phyloP scores from a whole-genome alignment of 2,329 filamentous ascomycete species.

The Alternaria atra region DNA sequence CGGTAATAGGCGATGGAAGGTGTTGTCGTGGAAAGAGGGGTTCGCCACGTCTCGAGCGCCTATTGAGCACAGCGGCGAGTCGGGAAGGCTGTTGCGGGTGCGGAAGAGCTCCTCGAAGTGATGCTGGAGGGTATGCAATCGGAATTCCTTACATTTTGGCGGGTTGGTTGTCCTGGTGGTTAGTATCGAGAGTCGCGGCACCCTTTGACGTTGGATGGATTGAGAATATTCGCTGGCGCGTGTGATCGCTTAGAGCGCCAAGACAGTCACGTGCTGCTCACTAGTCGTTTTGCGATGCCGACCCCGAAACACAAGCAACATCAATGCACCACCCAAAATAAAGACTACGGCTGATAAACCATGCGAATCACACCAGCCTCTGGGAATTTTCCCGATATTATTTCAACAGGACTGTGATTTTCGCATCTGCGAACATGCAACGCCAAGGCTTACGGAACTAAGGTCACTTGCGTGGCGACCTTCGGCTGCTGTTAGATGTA shows the following conservation, averaged over 20 bases:
- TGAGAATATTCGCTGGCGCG: slow-evolving; percentile 15
- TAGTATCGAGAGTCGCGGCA: slow-evolving; percentile 17
- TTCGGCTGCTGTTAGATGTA: not conserved
- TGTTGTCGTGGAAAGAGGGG: slow-evolving; percentile 45
- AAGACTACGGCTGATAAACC: not conserved
- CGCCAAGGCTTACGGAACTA: not conserved
- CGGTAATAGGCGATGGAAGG: slow-evolving; percentile 28
- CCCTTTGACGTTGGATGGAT: slow-evolving; percentile 16
- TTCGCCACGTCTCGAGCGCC: slow-evolving; percentile 43
- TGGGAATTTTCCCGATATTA: not conserved
- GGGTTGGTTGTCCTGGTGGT: slow-evolving; percentile 51
- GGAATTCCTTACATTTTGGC: slow-evolving; percentile 55
- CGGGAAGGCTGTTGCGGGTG: slow-evolving; percentile 26
- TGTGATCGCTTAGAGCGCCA: slow-evolving; percentile 20
- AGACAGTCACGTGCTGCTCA: slow-evolving; percentile 9
- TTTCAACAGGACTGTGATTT: not conserved
- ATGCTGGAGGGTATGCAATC: slow-evolving; percentile 25
- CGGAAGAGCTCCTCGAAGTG: slow-evolving; percentile 30
- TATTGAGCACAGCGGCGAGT: slow-evolving; percentile 32
- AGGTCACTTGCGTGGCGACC: not conserved
- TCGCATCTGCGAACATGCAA: not conserved
- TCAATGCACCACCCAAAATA: not conserved
- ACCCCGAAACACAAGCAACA: not conserved
- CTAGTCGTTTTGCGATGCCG: slow-evolving; percentile 14
- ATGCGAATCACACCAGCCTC: no score